Evolutionary conservation across 2,329 filamentous ascomycete species (phyloP), one percentile per base, ranked within the genome.

Genomic region (Fusarium tjaetaba): DNA sequence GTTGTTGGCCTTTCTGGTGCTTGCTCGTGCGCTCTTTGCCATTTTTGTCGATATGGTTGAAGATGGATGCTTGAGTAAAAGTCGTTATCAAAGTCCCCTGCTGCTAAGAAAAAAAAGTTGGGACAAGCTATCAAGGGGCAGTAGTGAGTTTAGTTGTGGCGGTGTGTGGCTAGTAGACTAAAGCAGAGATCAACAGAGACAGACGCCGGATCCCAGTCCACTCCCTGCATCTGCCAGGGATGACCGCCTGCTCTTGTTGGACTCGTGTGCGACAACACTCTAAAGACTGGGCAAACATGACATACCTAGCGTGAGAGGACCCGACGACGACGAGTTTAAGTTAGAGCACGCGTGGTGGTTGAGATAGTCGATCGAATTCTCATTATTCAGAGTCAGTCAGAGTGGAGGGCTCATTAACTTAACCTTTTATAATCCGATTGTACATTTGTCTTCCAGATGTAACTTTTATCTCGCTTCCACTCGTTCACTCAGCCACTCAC

Each of bases 1-100:
- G 85, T 95, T 94, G 86, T 98, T 98, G 79, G 88, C 88, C 86
- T 98, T 98, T 78, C 88, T 90, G 75, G 89, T 87, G 81, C 92
- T 97, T 74, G 95, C 90, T 81, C 96, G 89, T 70, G 93, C 87
- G 81, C 94, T 93, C 82, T 97, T 98, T 30, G 95, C 96, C 96
- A 98, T 98, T 77, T 64, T 63, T 88, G 80, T 61, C 48, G 59
- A 62, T 30, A 61, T 71, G 58, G 49, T 61, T 68, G 70, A 59
- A 61, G 48, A 61, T 58, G 58, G 48, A 55, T 49, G 43, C 20
- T 66, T 56, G 58, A 46, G 55, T 58, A 46, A 68, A 68, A 60
- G 68, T 63, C 48, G 58, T 71, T 75, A 72, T 77, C 51, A 55
- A 65, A 41, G 57, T 69, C 26, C 26, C 57, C 61, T 62, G 55